Evolutionary conservation across 1,284 basidiomycete genomes (phyloP).

Genomic region (Papiliotrema terrestris): DNA sequence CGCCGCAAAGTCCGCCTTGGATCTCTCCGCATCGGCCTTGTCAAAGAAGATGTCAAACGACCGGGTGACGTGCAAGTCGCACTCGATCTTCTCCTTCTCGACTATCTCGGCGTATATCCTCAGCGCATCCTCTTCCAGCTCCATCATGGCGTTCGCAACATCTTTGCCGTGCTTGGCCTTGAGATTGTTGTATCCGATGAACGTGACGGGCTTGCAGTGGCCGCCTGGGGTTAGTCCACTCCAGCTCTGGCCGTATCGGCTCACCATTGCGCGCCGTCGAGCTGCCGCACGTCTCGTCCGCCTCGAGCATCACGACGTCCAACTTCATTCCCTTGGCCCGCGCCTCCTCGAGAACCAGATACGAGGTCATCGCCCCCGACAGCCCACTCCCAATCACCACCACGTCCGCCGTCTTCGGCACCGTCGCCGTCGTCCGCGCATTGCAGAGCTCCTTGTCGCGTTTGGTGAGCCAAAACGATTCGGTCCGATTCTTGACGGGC

Average conservation of each 20-base stretch:
- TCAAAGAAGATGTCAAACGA: slow-evolving; percentile 36
- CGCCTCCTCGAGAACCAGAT: slow-evolving; percentile 22
- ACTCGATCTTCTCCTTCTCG: slow-evolving; percentile 25
- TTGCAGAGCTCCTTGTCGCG: slow-evolving; percentile 19
- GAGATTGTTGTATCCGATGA: slow-evolving; percentile 29
- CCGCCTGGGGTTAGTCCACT: slow-evolving; percentile 16
- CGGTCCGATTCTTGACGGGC: slow-evolving; percentile 21
- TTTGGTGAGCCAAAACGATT: slow-evolving; percentile 29
- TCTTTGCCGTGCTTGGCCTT: slow-evolving; percentile 27
- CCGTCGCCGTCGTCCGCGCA: slow-evolving; percentile 18
- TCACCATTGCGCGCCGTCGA: slow-evolving; percentile 41
- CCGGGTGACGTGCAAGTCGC: slow-evolving; percentile 33
- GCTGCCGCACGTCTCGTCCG: slow-evolving; percentile 36
- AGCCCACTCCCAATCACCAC: slow-evolving; percentile 40
- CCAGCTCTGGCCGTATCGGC: background rate
- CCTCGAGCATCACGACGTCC: slow-evolving; percentile 39
- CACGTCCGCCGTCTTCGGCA: slow-evolving; percentile 29
- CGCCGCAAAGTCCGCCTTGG: slow-evolving; percentile 15
- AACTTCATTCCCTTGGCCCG: slow-evolving; percentile 10
- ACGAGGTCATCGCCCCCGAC: slow-evolving; percentile 31
- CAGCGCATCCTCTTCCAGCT: slow-evolving; percentile 23
- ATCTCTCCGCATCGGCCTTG: slow-evolving; percentile 13
- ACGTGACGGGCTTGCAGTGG: slow-evolving; percentile 39
- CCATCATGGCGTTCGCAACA: slow-evolving; percentile 24
- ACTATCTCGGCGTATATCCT: slow-evolving; percentile 21